A percentile compares a stretch with the other conserved stretches of the same genome.
Conservation (phyloP, 495 filamentous ascomycete genomes). For the Hamigera avellanea region DNA sequence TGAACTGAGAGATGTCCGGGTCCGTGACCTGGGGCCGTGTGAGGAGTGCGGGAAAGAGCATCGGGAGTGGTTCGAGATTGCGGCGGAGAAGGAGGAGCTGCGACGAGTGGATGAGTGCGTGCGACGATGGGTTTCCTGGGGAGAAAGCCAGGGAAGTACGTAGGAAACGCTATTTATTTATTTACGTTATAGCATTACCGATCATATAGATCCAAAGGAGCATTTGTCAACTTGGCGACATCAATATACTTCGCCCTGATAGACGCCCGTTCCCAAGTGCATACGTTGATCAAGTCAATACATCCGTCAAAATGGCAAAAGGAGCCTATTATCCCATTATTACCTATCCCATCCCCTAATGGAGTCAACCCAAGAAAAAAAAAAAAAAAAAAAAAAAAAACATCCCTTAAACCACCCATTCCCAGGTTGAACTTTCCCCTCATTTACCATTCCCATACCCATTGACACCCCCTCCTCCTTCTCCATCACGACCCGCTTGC, state of each 20-base stretch:
- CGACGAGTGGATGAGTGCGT: slow-evolving; percentile 73
- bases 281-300: too few species aligned
- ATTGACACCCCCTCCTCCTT: not conserved
- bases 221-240: not conserved
- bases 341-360: too few species aligned
- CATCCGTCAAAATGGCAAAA: too few species aligned
- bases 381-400: too few species aligned
- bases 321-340: too few species aligned
- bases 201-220: too few species aligned
- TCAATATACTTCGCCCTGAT: not conserved
- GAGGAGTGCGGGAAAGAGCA: slow-evolving; percentile 76
- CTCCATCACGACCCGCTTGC: not conserved
- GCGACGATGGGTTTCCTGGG: slow-evolving; percentile 79
- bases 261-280: not conserved
- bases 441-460: not conserved
- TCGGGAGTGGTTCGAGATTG: slow-evolving; percentile 91
- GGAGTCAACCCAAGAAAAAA: too few species aligned
- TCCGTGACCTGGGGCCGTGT: slow-evolving; percentile 61
- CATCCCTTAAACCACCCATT: too few species aligned
- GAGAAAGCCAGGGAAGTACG: slow-evolving; percentile 4
- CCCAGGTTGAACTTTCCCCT: not conserved
- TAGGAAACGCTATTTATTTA: too few species aligned
- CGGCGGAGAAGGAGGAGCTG: slow-evolving; percentile 59
- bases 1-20: slow-evolving; percentile 60
- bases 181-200: too few species aligned